Percentiles rank a stretch among this genome's conserved stretches.
Evolutionary conservation across 2,329 filamentous ascomycete genomes (phyloP).

Genomic region (Aspergillus tamarii): DNA sequence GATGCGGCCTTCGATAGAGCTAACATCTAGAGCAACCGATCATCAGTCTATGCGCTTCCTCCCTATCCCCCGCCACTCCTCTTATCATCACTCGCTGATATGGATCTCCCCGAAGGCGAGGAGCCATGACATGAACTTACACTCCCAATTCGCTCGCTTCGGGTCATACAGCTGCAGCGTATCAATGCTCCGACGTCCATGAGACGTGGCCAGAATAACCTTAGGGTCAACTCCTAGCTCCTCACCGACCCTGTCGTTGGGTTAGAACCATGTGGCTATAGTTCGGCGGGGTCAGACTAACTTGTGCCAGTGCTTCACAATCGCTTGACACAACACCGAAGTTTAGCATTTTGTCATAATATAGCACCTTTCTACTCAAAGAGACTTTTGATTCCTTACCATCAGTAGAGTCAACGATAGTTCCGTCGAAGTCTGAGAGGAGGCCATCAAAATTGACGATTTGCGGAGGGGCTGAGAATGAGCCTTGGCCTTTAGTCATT

Average conservation of each 20-base stretch:
- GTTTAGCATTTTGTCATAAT: conserved; percentile 47
- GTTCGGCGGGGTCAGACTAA: conserved; percentile 29
- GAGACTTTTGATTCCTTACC: conserved; percentile 31
- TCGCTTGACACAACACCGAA: conserved; percentile 44
- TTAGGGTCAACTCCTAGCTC: conserved; percentile 85
- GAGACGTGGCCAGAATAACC: conserved; percentile 84
- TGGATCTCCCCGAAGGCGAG: conserved; percentile 4
- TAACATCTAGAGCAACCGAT: conserved; percentile 65
- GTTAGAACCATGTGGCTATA: background rate
- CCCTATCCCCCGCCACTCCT: background rate
- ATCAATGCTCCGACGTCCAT: conserved; percentile 89
- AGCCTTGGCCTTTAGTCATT: conserved; percentile 37
- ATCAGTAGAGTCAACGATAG: conserved; percentile 52
- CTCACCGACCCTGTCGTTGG: conserved; percentile 55
- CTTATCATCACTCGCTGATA: background rate
- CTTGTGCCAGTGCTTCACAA: conserved; percentile 67
- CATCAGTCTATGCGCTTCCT: conserved; percentile 1
- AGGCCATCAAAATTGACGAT: conserved; percentile 45
- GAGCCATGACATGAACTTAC: conserved; percentile 56
- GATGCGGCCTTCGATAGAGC: conserved; percentile 74
- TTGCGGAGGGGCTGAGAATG: conserved; percentile 46
- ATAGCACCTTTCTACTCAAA: conserved; percentile 48
- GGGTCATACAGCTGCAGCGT: conserved; percentile 77
- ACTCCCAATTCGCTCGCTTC: conserved; percentile 89
- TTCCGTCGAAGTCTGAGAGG: conserved; percentile 54